Conservation (phyloP, 805 yeast genomes). For the Candida orba region DNA sequence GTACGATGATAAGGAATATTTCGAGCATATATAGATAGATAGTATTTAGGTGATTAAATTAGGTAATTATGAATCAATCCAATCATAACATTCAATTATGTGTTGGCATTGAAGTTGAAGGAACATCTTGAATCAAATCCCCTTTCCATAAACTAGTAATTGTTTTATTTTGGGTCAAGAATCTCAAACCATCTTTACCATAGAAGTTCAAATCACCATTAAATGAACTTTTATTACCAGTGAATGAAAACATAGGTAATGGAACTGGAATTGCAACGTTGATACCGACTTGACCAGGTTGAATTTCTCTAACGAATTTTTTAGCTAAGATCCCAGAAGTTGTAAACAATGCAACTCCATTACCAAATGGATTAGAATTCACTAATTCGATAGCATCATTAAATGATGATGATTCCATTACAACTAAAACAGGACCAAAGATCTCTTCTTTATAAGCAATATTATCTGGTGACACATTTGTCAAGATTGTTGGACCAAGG, state of each 20-base stretch:
- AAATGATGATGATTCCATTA: slow-evolving; percentile 53
- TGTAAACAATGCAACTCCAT: slow-evolving; percentile 68
- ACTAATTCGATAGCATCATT: slow-evolving; percentile 62
- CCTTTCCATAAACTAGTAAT: slow-evolving; percentile 61
- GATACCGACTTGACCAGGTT: slow-evolving; percentile 72
- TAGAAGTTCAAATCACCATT: slow-evolving; percentile 76
- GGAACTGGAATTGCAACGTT: slow-evolving; percentile 82
- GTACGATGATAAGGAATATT: too few relatives aligned
- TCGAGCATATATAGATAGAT: too few relatives aligned
- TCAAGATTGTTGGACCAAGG: slow-evolving; percentile 62
- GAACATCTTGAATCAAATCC: too few relatives aligned
- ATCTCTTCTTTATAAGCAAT: slow-evolving; percentile 67
- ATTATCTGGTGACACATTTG: slow-evolving; percentile 59
- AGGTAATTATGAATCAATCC: too few relatives aligned
- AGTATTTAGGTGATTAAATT: too few relatives aligned
- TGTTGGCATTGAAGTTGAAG: too few relatives aligned
- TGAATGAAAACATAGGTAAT: slow-evolving; percentile 73
- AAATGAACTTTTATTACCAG: slow-evolving; percentile 72
- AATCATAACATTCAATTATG: too few relatives aligned
- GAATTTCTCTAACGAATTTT: slow-evolving; percentile 56
- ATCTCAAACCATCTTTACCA: slow-evolving; percentile 66
- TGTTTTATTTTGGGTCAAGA: slow-evolving; percentile 72
- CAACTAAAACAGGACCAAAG: slow-evolving; percentile 67
- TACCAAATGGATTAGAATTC: slow-evolving; percentile 55
- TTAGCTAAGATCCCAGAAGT: slow-evolving; percentile 62